Evolutionary conservation across 2,329 filamentous ascomycete species (phyloP).

Genomic region (Aspergillus caelatus): DNA sequence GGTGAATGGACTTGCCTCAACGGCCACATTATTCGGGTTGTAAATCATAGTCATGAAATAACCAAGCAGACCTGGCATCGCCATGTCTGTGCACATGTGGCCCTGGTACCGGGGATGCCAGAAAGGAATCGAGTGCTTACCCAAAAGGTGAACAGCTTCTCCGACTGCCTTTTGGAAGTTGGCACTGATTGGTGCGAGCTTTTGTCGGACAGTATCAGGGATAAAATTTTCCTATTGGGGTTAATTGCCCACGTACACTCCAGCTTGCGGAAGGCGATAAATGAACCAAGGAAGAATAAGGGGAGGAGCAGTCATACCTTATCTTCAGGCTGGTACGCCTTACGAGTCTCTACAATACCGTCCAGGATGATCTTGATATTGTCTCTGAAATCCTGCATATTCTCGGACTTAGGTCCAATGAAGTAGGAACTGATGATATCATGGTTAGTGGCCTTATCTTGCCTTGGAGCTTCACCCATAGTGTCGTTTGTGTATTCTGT

Average conservation of each 20-base stretch:
- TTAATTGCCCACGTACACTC: background rate
- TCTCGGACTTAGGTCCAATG: conserved; percentile 22
- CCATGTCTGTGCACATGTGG: conserved; percentile 51
- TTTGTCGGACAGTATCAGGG: conserved; percentile 3
- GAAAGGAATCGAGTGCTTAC: conserved; percentile 50
- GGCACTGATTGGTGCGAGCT: conserved; percentile 28
- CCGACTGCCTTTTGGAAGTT: conserved; percentile 41
- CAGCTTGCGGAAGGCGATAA: background rate
- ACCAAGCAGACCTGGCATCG: conserved; percentile 48
- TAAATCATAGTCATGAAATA: conserved; percentile 56
- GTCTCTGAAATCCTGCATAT: conserved; percentile 43
- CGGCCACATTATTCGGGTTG: conserved; percentile 54
- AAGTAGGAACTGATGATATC: conserved; percentile 10
- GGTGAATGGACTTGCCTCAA: conserved; percentile 51
- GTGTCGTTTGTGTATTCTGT: background rate
- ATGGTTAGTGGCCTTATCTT: background rate
- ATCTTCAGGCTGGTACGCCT: conserved; percentile 3
- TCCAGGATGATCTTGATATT: conserved; percentile 47
- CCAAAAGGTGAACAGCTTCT: conserved; percentile 42
- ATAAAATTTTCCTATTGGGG: conserved; percentile 7
- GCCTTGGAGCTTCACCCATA: background rate
- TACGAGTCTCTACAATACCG: conserved; percentile 36
- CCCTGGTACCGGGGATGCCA: conserved; percentile 50
- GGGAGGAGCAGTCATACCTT: background rate
- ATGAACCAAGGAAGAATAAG: background rate